Base-by-base conservation (phyloP, 768 basidiomycete species). In the Asterophora parasitica region DNA sequence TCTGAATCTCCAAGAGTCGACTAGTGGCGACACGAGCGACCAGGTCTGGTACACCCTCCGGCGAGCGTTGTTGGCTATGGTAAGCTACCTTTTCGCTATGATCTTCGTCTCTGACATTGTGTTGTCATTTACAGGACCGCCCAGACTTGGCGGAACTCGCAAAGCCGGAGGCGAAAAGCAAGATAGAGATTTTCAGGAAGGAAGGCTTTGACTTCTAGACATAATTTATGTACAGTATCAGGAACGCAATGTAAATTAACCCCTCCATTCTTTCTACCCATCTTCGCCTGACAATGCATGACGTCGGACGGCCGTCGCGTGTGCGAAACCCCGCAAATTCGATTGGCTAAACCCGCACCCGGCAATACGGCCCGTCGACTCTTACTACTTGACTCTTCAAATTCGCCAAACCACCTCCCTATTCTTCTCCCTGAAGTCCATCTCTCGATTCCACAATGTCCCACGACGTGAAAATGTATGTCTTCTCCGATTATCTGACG, bases 31-130 rank as follows among this genome's bases (percentile, higher is more conserved):
- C 58, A 87, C 83, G 40, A 92, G 87, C 50, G 81, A 86, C 47
- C 88, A 92, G 54, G 71, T 98, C 27, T 97, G 93, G 96, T 76
- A 80, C 45, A 97, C 95, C 26, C 76, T 99, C 19, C 77, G 88
- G 49, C 78, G 92, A 35, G 81, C 88, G 8, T 79, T 98, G 55
- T 59, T 82, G 34, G 74, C 82, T 28, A 86, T 97, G 92, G 92
- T 90, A 52, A 42, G 77, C 66, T 26, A 16, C 45, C 7, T 26
- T 19, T 15, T 40, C 8, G n/a, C 5, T 19, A 17, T 33, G 5
- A 8, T 20, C 17, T 31, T 23, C 35, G 35, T 23, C 46, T 34
- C 36, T 59, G 28, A 52, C 38, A n/a, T 19, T 30, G 12, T 34
- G 19, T 41, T n/a, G 15, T 39, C 23, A 23, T 23, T 23, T 23